phyloP scores from a whole-genome alignment of 148 eudicot species.

The Rhododendron vialii region DNA sequence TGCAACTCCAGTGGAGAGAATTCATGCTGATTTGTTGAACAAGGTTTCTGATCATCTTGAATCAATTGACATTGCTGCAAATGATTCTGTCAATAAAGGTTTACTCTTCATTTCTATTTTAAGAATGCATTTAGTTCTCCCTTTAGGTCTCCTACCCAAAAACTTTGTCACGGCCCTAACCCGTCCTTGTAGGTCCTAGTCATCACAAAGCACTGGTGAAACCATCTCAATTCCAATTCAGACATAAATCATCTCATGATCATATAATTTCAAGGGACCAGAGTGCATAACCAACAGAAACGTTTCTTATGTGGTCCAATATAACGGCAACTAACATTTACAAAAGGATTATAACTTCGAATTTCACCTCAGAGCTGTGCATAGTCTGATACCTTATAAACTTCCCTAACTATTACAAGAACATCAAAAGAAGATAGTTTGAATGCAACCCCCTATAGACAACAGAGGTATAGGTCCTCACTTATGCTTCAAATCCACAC shows the following conservation, averaged over 20 bases:
- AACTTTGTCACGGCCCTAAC: not conserved
- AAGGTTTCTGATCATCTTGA: conserved; percentile 34
- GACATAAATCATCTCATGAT: not conserved
- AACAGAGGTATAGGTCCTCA: not conserved
- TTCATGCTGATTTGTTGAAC: conserved; percentile 28
- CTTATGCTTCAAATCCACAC: not conserved
- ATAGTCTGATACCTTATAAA: too few relatives aligned
- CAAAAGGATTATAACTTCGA: too few relatives aligned
- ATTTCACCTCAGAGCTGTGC: too few relatives aligned
- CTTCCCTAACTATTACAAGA: not conserved
- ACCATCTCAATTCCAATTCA: not conserved
- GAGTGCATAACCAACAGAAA: not conserved
- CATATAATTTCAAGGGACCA: not conserved
- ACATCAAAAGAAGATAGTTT: not conserved
- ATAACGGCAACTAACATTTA: too few relatives aligned
- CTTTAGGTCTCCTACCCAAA: not conserved
- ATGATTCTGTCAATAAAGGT: conserved; percentile 43
- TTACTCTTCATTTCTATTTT: conserved; percentile 9
- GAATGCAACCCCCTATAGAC: not conserved
- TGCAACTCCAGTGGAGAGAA: conserved; percentile 24
- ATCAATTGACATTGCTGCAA: conserved; percentile 32
- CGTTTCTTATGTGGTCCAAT: not conserved
- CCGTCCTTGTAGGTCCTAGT: not conserved
- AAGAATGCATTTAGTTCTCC: not conserved
- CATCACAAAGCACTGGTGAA: not conserved